Conservation (phyloP, 139 green algal species). For the Eudorina sp. region DNA sequence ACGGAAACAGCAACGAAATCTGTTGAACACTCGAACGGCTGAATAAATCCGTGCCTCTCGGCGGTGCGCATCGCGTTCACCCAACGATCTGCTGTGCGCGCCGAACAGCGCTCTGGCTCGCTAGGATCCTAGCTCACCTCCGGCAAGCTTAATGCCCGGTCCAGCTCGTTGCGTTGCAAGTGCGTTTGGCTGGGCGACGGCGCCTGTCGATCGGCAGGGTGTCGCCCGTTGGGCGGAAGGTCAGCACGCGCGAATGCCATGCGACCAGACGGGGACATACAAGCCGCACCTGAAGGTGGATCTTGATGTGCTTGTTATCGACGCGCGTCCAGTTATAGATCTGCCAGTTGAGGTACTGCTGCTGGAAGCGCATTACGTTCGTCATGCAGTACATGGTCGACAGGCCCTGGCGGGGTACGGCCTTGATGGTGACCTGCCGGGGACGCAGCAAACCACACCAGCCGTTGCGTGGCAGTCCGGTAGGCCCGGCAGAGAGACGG, state of each 20-base stretch:
- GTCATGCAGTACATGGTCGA: constrained; percentile 69
- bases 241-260: not conserved
- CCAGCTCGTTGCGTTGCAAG: not conserved
- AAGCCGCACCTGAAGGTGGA: constrained; percentile 52
- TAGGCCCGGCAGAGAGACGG: no score
- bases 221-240: not conserved
- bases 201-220: not conserved
- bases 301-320: constrained; percentile 51
- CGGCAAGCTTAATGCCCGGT: not conserved
- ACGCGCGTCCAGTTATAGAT: constrained; percentile 64
- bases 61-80: no score
- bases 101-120: no score
- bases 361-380: constrained; percentile 65
- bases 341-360: constrained; percentile 67
- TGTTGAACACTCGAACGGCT: no score
- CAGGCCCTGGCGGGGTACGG: constrained; percentile 50
- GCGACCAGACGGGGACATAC: not conserved
- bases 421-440: constrained; percentile 50
- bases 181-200: not conserved
- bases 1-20: no score
- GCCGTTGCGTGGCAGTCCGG: no score
- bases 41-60: no score
- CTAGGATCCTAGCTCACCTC: no score
- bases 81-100: no score
- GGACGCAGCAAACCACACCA: not conserved